These are phyloP conservation scores for Russula emetica DNA, from an alignment of 768 basidiomycete genomes.

Conservation along the genomic window DNA sequence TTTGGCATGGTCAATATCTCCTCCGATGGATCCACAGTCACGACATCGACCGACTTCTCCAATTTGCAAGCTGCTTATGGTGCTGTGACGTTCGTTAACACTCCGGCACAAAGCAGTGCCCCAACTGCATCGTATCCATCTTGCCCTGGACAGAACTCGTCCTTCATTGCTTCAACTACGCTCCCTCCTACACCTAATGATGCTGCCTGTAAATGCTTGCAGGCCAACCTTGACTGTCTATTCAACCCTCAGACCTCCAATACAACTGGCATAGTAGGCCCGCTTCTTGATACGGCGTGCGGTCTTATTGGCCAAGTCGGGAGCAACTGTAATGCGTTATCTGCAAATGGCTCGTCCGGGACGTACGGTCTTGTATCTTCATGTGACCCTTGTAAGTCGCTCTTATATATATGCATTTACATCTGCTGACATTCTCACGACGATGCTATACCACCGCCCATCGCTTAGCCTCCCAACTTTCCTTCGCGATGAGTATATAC, in stretches of 20 bases:
- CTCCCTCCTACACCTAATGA: constrained; percentile 84
- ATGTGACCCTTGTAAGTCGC: constrained; percentile 66
- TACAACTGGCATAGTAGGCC: constrained; percentile 55
- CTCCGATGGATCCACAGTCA: constrained; percentile 59
- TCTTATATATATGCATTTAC: constrained; percentile 2
- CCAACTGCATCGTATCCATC: constrained; percentile 45
- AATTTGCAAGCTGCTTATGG: constrained; percentile 60
- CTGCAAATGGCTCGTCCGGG: constrained; percentile 67
- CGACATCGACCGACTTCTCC: constrained; percentile 62
- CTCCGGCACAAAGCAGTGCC: constrained; percentile 55
- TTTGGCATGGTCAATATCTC: constrained; percentile 86
- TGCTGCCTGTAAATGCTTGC: constrained; percentile 72
- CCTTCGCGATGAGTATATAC: constrained; percentile 76
- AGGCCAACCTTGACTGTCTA: constrained; percentile 61
- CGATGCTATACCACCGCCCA: too few relatives aligned
- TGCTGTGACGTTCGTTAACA: constrained; percentile 53
- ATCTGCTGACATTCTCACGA: constrained; percentile 15
- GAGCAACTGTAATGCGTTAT: constrained; percentile 63
- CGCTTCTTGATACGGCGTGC: constrained; percentile 65
- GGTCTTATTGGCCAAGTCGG: constrained; percentile 56
- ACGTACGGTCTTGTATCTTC: constrained; percentile 69
- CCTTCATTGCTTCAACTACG: constrained; percentile 58
- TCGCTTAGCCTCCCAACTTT: constrained; percentile 76
- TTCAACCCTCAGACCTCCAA: constrained; percentile 64
- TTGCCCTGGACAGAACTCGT: constrained; percentile 49